Base-by-base conservation (phyloP, 2,329 filamentous ascomycete species). In the Sclerotinia glacialis region DNA sequence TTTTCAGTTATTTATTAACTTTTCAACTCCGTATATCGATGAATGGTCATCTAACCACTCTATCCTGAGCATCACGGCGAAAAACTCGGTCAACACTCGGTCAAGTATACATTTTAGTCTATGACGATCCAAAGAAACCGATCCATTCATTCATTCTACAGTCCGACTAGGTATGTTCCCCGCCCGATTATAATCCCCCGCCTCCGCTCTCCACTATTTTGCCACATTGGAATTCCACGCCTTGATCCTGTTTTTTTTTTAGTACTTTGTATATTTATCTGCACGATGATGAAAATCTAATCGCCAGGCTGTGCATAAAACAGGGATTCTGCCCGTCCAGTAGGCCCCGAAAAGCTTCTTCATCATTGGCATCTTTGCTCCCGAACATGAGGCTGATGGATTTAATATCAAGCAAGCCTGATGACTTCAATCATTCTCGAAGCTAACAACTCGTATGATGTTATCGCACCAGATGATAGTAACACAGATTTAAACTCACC, bases 221-320 rank as follows among this genome's bases (percentile, higher is more conserved):
- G 18, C 40, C 26, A 31, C 7, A 16, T 44, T 6, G 55, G 31
- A 42, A n/a, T 16, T 14, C 23, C 16, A n/a, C 40, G 23, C 21
- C 26, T 46, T 21, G 55, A 59, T 46, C 42, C 55, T 59, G 53
- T 46, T n/a, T n/a, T 52, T 52, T 52, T 52, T 52, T 37, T 37
- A 2, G 8, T 52, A 21, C 16, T 1, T 46, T 5, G 5, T 40
- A 14, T 40, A 40, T 37, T 3, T 37, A 37, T 46, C 55, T 59
- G 55, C 40, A 59, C 23, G 26, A 59, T 59, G 55, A 46, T 52
- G 50, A 46, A 59, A 34, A 23, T 16, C 21, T 28, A 16, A 59
- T 11, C 28, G 55, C 5, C 26, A 9, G 8, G 9, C 7, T 46
- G 37, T 59, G 3, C 16, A 1, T n/a, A 18, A 31, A 46, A 46